phyloP scores from a whole-genome alignment of 2,329 filamentous ascomycete species.

The Reticulascus tulasneorum region DNA sequence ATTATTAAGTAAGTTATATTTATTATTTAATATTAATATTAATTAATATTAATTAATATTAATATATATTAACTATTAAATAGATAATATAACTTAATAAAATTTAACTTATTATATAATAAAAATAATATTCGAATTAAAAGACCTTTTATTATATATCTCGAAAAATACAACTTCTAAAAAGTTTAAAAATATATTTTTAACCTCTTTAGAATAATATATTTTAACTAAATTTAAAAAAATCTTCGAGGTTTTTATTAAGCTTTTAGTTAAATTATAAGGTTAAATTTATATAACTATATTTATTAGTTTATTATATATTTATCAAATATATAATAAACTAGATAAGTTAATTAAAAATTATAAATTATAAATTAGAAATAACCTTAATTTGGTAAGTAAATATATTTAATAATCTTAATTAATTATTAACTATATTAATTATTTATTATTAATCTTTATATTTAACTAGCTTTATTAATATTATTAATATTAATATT shows the following conservation, averaged over 20 bases:
- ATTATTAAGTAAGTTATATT: neutral
- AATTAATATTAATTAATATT: too few species aligned
- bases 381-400: neutral
- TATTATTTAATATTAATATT: neutral
- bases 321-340: constrained; percentile 2
- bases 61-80: constrained; percentile 1
- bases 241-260: neutral
- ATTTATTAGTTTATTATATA: neutral
- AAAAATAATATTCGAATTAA: neutral
- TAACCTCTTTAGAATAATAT: too few species aligned
- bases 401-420: constrained; percentile 1
- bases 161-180: neutral
- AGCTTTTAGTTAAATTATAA: neutral
- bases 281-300: neutral
- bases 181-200: neutral
- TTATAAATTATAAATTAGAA: neutral
- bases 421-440: neutral
- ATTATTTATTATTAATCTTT: neutral
- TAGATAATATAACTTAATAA: neutral
- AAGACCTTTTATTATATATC: neutral
- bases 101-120: constrained; percentile 1
- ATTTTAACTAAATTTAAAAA: neutral
- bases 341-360: neutral
- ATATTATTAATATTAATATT: neutral
- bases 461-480: neutral